Percentiles rank a stretch among this genome's conserved stretches.
phyloP scores from a whole-genome alignment of 2,329 filamentous ascomycete genomes.

The Hansfordia pulvinata region DNA sequence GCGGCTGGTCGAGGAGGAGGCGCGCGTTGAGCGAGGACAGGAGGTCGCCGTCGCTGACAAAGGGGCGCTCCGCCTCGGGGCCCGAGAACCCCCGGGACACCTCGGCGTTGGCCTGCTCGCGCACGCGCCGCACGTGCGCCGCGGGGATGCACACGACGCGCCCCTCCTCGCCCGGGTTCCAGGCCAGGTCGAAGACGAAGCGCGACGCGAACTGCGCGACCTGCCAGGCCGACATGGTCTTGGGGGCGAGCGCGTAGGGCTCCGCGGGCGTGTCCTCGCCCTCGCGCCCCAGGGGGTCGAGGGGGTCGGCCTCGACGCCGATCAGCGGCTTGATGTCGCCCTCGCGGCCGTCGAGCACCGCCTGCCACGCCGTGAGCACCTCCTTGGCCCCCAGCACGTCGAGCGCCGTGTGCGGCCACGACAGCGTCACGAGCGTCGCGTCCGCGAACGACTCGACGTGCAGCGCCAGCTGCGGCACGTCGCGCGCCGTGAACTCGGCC shows the following conservation, averaged over 20 bases:
- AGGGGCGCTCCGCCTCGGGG: conserved; percentile 12
- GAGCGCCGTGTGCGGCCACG: conserved; percentile 31
- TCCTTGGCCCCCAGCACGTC: conserved; percentile 28
- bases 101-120: conserved; percentile 16
- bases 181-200: conserved; percentile 19
- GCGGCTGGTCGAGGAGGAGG: conserved; percentile 11
- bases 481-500: conserved; percentile 24
- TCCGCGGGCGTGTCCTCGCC: conserved; percentile 14
- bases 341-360: conserved; percentile 26
- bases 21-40: conserved; percentile 26
- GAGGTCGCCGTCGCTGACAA: conserved; percentile 31
- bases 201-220: conserved; percentile 18
- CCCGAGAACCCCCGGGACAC: conserved; percentile 6
- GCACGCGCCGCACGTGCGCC: conserved; percentile 14
- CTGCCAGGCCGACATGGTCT: conserved; percentile 12
- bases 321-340: conserved; percentile 22
- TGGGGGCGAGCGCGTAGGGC: conserved; percentile 10
- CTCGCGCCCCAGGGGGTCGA: conserved; percentile 11
- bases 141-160: conserved; percentile 25
- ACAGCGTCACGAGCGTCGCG: conserved; percentile 31
- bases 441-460: conserved; percentile 34
- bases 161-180: conserved; percentile 17
- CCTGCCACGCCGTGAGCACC: conserved; percentile 30
- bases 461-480: conserved; percentile 30
- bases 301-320: conserved; percentile 20